These are phyloP conservation scores for Logfia minima DNA, from an alignment of 129 eudicot species.

Conservation along the genomic window DNA sequence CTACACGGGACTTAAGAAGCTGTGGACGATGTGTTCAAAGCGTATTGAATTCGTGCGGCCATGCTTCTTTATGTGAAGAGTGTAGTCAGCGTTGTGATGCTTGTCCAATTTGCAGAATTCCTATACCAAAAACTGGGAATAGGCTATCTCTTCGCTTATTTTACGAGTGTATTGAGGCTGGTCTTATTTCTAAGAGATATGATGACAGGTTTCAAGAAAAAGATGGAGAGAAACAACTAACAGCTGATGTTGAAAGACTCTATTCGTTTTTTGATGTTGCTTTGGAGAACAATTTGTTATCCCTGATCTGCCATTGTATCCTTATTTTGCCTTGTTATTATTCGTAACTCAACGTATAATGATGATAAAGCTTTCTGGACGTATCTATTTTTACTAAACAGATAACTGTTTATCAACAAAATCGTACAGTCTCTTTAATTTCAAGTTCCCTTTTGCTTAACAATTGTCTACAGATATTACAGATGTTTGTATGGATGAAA, in stretches of 20 bases:
- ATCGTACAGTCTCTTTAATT: constrained; percentile 8
- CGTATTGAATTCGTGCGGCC: constrained; percentile 79
- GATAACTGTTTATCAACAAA: not conserved
- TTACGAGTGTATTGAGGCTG: constrained; percentile 92
- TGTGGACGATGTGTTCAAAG: constrained; percentile 84
- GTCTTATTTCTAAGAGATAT: constrained; percentile 79
- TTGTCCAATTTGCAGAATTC: constrained; percentile 83
- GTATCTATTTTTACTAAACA: not conserved
- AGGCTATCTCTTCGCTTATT: constrained; percentile 74
- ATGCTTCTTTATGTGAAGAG: constrained; percentile 92
- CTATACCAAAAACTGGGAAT: constrained; percentile 61
- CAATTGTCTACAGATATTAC: constrained; percentile 68
- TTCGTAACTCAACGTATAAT: constrained; percentile 5
- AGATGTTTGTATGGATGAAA: constrained; percentile 99
- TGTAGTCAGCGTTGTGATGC: constrained; percentile 90
- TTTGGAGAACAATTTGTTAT: constrained; percentile 81
- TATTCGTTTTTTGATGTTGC: constrained; percentile 89
- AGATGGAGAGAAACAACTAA: constrained; percentile 54
- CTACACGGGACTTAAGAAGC: constrained; percentile 91
- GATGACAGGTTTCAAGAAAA: constrained; percentile 79
- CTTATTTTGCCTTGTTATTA: constrained; percentile 26
- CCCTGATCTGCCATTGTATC: constrained; percentile 96
- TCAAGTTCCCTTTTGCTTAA: constrained; percentile 45
- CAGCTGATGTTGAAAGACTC: constrained; percentile 79
- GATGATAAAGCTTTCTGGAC: not conserved